Evolutionary conservation across 768 basidiomycete species (phyloP), one percentile per base, ranked within the genome.

Genomic region (Favolaschia claudopus): DNA sequence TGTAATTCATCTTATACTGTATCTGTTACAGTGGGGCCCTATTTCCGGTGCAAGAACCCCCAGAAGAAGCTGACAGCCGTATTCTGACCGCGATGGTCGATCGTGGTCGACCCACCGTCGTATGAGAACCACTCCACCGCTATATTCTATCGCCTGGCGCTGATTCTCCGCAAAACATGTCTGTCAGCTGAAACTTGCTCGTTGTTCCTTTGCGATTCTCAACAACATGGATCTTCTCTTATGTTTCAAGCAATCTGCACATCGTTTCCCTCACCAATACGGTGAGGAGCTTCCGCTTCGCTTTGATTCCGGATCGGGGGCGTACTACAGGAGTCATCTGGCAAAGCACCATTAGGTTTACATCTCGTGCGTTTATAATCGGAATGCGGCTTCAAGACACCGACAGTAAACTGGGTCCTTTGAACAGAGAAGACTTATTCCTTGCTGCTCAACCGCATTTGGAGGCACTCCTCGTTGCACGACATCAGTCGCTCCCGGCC

Each of bases 391-490:
- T 55, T 14, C 9, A 55, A 22, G 34, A 27, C 43, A 37, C 27
- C 36, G 27, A 29, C 12, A 15, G 22, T 14, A 27, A 51, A 15
- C 40, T 27, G 17, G 27, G 48, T 38, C 13, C 5, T 36, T 44
- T 55, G 8, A 29, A 42, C 25, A 28, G 13, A 10, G 15, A 45
- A 29, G 53, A 55, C 5, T 46, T 55, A 24, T 3, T 29, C 5
- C 10, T 12, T n/a, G 53, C 44, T 15, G 32, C 53, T 29, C 43
- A 55, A 24, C 53, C 53, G 14, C 53, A 55, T 38, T 31, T 55
- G 27, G 53, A 55, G 53, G 53, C 43, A 15, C 43, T 55, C 34
- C 24, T 55, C 25, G 4, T 55, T 29, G 53, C 53, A 29, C 53
- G 53, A 29, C 44, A 45, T 37, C 33, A 44, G 4, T 19, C 25